A percentile compares a stretch with the other conserved stretches of the same genome.
These are phyloP conservation scores for Erythrophleum fordii DNA, from an alignment of 306 rosid genomes.

Conservation along the genomic window DNA sequence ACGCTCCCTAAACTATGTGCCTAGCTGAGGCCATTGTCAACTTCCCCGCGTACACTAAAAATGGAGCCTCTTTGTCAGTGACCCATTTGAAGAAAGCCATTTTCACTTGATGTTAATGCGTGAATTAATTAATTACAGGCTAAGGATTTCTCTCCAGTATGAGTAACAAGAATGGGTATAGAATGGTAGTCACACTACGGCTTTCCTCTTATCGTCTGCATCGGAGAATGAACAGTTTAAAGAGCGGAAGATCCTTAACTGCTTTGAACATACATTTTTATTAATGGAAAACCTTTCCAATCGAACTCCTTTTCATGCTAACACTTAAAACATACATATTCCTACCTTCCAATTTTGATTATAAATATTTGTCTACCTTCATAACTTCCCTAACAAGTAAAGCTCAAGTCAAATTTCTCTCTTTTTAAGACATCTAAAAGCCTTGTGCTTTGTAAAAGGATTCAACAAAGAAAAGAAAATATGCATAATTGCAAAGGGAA, in stretches of 20 bases:
- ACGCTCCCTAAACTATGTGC: neutral
- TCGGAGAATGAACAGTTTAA: neutral
- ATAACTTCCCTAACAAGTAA: neutral
- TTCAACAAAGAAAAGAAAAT: neutral
- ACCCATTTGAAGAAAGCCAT: constrained; percentile 1
- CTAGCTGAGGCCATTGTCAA: neutral
- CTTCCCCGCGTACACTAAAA: neutral
- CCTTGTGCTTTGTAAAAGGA: constrained; percentile 21
- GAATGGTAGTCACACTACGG: neutral
- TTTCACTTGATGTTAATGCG: neutral
- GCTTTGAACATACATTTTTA: neutral
- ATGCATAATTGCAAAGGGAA: neutral
- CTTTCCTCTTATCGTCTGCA: neutral
- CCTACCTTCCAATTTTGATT: constrained; percentile 8
- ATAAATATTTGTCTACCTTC: neutral
- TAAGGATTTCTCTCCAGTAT: neutral
- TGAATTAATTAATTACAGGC: neutral
- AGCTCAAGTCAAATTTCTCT: constrained; percentile 14
- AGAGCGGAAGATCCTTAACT: neutral
- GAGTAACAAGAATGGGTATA: neutral
- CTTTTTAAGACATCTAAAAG: constrained; percentile 4
- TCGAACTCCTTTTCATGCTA: neutral
- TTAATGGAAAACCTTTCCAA: neutral
- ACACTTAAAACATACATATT: neutral
- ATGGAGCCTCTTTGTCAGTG: neutral